These are phyloP conservation scores for Cladophialophora yegresii DNA, from an alignment of 2,329 filamentous ascomycete genomes.

Conservation along the genomic window DNA sequence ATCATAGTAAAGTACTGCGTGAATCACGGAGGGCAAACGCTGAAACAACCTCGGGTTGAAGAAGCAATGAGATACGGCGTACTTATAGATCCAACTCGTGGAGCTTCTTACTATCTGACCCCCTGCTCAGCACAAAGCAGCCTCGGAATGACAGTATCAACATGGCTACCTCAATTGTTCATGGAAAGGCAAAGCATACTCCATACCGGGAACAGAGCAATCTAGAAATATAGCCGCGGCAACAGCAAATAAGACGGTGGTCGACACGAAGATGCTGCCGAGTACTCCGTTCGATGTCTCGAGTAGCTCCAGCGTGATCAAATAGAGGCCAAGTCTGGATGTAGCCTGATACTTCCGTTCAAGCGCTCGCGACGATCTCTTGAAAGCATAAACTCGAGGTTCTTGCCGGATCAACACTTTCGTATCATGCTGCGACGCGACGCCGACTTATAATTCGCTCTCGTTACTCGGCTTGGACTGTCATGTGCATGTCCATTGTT, in stretches of 20 bases:
- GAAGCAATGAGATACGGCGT: not conserved
- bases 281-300: not conserved
- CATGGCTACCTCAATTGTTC: not conserved
- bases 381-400: not conserved
- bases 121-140: not conserved
- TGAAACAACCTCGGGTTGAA: not conserved
- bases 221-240: not conserved
- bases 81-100: not conserved
- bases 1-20: not conserved
- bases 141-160: not conserved
- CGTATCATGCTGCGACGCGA: not conserved
- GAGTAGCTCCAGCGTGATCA: not conserved
- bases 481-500: not conserved
- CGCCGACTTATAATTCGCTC: slow-evolving; percentile 1
- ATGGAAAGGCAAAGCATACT: not conserved
- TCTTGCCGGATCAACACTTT: not conserved
- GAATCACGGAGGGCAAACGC: not conserved
- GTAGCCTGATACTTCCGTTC: not conserved
- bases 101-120: not conserved
- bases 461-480: not conserved
- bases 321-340: not conserved
- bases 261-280: not conserved
- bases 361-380: not conserved
- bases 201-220: not conserved
- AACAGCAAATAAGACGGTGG: not conserved